Base-by-base conservation (phyloP, 352 stramenopile species). In the Phytopythium montanum region DNA sequence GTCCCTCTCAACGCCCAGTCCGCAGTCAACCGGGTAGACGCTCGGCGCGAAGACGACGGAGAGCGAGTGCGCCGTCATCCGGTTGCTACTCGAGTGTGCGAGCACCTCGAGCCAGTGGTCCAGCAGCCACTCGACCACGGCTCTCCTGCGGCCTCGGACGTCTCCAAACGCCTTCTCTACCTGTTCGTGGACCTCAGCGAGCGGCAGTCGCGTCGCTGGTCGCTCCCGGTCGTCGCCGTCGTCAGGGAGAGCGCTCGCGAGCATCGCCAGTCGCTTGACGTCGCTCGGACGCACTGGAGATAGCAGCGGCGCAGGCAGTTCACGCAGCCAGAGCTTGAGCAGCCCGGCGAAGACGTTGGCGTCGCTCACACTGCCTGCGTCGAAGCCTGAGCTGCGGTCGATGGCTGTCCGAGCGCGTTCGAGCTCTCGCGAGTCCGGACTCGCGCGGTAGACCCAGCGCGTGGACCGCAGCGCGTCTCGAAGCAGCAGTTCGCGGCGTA, bases 391-490 rank as follows among this genome's bases (percentile, higher is more conserved):
- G 26, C 81, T 76, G 34, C 65, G 53, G 39, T 90, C 70, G 56
- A 87, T 84, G 7, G 70, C 73, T 1, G 68, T 46, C 49, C 82
- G 87, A 12, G 71, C 67, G 23, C 55, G 56, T 23, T 72, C 64
- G 7, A 87, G 53, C 21, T 86, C 67, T 14, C 68, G 64, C 26
- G 82, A 65, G 38, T 86, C 65, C 0, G 78, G 73, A 0, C 75
- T 83, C 8, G 77, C 72, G 7, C 81, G 66, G 65, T 88, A 90
- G 14, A 88, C 75, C 66, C 81, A 85, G 54, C 84, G 79, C n/a
- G 53, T 50, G 64, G 54, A 67, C 2, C 45, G 53, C 21, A 87
- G 53, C 25, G 77, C 77, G 41, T 72, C 73, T 16, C 76, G 64
- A 25, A 65, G 52, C 26, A 86, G 16, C 5, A 90, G 68, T 39